These are phyloP conservation scores for Ogataea corticis DNA, from an alignment of 805 yeast genomes.

Conservation along the genomic window DNA sequence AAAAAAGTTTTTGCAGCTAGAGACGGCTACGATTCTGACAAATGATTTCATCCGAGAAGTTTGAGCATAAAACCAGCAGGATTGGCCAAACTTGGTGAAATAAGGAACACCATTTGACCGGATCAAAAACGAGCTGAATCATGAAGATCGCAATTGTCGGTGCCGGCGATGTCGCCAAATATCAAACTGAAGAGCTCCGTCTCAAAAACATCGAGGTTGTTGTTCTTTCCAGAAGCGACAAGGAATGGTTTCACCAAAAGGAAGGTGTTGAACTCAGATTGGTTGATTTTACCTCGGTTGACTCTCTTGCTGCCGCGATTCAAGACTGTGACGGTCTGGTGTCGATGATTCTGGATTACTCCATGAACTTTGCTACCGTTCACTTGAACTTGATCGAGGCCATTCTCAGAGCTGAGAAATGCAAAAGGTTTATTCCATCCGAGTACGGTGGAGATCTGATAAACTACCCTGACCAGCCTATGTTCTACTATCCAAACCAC, in stretches of 20 bases:
- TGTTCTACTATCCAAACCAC: constrained; percentile 3
- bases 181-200: constrained; percentile 1
- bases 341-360: constrained; percentile 3
- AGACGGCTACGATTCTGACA: no score
- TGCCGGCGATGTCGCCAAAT: neutral
- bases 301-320: neutral
- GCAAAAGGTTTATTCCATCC: constrained; percentile 2
- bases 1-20: no score
- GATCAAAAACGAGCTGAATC: neutral
- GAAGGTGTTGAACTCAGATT: constrained; percentile 1
- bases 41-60: no score
- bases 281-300: neutral
- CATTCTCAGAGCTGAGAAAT: neutral
- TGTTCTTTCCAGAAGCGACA: constrained; percentile 1
- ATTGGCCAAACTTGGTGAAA: no score
- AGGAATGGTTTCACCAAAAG: constrained; percentile 2
- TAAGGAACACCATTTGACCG: no score
- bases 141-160: constrained; percentile 4
- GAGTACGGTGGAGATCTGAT: constrained; percentile 2
- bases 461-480: constrained; percentile 2
- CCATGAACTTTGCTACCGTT: neutral
- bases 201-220: neutral
- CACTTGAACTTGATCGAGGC: constrained; percentile 4
- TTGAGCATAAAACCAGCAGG: no score
- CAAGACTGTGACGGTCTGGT: constrained; percentile 2